Evolutionary conservation across 1,139 yeast species (phyloP), one percentile per base, ranked within the genome.

Genomic region (Torulaspora pretoriensis): DNA sequence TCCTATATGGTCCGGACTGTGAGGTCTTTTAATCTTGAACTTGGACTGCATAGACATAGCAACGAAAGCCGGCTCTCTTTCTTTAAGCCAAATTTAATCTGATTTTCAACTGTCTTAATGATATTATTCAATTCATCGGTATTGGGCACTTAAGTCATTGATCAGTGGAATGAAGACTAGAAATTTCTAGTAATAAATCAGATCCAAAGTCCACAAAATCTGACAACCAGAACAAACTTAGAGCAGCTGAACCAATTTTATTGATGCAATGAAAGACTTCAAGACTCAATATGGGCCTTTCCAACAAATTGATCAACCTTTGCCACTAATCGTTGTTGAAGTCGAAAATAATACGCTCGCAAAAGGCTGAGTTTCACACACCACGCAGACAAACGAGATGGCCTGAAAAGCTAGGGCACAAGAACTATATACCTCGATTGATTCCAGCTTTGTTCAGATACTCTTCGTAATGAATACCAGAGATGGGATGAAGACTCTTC

Each of bases 11-110:
- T 59, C 63, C 9, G 62, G 57, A 38, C 59, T 50, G 36, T 52
- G 61, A 6, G 56, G 51, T 40, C 67, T 49, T 40, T 62, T 62
- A 45, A 50, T 49, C 40, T 46, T 51, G 42, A 48, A 48, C 14
- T 35, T 44, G 22, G 39, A 32, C 27, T 45, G 48, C 25, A 42
- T 33, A 19, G 45, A 42, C 51, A 47, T 45, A 9, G 32, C 32
- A 16, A 14, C n/a, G 30, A 24, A n/a, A 14, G 16, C 30, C 25
- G n/a, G 9, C 12, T 25, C 22, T 12, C 24, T 13, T n/a, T 33
- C 8, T 22, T 23, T 7, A 14, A 19, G 22, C 22, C 36, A 17
- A 14, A n/a, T 16, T 10, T n/a, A 26, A 8, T n/a, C 22, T n/a
- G 8, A 13, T 10, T 10, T 19, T 4, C n/a, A 27, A 17, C 38